Evolutionary conservation across 495 filamentous ascomycete species (phyloP).

Genomic region (Pseudevernia furfuracea): DNA sequence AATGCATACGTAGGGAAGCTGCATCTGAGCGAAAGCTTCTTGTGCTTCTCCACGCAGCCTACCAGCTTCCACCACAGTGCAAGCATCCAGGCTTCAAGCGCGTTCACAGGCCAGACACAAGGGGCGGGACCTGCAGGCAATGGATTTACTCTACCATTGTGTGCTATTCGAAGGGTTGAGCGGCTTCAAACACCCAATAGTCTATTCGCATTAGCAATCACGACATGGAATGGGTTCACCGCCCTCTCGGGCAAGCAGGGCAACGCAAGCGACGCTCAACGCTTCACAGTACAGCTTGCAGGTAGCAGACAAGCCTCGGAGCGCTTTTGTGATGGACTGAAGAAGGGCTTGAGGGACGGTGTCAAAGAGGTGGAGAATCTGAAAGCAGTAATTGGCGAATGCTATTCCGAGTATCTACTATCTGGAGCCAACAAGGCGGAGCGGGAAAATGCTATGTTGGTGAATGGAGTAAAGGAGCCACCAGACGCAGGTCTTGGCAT

Average conservation of each 20-base stretch:
- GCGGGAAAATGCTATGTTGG: constrained; percentile 29
- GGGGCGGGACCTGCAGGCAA: constrained; percentile 89
- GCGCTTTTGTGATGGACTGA: constrained; percentile 90
- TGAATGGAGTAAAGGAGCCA: constrained; percentile 50
- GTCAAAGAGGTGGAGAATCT: constrained; percentile 81
- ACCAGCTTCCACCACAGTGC: constrained; percentile 78
- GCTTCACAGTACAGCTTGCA: constrained; percentile 81
- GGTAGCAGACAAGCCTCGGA: constrained; percentile 85
- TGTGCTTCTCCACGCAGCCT: constrained; percentile 91
- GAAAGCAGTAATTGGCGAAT: constrained; percentile 66
- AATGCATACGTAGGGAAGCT: constrained; percentile 89
- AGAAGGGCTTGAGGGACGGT: constrained; percentile 73
- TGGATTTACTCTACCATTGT: constrained; percentile 93
- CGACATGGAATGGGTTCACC: constrained; percentile 82
- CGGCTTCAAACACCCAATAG: constrained; percentile 82
- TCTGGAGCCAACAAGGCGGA: constrained; percentile 37
- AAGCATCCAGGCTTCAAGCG: constrained; percentile 62
- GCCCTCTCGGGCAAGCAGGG: constrained; percentile 42
- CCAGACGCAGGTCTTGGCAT: constrained; percentile 91
- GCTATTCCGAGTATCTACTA: constrained; percentile 90
- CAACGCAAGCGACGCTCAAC: constrained; percentile 57
- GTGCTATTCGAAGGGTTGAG: constrained; percentile 84
- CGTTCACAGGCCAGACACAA: constrained; percentile 81
- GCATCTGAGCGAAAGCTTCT: constrained; percentile 85
- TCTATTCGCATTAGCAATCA: constrained; percentile 87